These are phyloP conservation scores for Trichophyton simii DNA, from an alignment of 2,329 filamentous ascomycete genomes.

Conservation along the genomic window DNA sequence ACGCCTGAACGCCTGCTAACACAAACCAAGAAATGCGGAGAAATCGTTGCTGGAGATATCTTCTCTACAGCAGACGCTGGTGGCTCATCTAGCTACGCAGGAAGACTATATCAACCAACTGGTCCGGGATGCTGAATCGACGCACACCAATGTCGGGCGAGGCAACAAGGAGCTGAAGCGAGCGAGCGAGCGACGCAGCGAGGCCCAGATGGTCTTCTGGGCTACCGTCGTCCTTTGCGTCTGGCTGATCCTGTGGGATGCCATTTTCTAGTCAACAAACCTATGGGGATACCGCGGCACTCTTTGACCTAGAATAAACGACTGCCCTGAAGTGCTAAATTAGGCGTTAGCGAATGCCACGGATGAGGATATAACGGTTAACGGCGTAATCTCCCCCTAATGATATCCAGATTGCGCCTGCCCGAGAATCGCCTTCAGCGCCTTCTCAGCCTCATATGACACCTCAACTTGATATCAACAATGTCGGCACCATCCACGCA, in stretches of 20 bases:
- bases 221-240: constrained; percentile 63
- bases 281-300: too few species aligned
- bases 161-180: constrained; percentile 87
- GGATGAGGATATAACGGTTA: too few species aligned
- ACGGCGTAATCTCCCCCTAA: too few species aligned
- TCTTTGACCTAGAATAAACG: too few species aligned
- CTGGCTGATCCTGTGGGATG: constrained; percentile 65
- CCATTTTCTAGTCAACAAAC: constrained; percentile 40
- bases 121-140: constrained; percentile 68
- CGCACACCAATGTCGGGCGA: constrained; percentile 71
- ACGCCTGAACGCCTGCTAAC: not conserved
- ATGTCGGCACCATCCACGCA: too few species aligned
- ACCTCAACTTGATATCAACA: too few species aligned
- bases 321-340: too few species aligned
- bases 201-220: constrained; percentile 67
- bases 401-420: too few species aligned
- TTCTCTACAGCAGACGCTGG: constrained; percentile 78
- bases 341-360: too few species aligned
- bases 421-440: too few species aligned
- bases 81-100: constrained; percentile 72
- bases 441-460: too few species aligned
- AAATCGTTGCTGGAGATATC: constrained; percentile 85
- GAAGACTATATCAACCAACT: constrained; percentile 81
- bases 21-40: constrained; percentile 57
- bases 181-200: constrained; percentile 58